Base-by-base conservation (phyloP, 352 stramenopile species). In the Globisporangium megalacanthum region DNA sequence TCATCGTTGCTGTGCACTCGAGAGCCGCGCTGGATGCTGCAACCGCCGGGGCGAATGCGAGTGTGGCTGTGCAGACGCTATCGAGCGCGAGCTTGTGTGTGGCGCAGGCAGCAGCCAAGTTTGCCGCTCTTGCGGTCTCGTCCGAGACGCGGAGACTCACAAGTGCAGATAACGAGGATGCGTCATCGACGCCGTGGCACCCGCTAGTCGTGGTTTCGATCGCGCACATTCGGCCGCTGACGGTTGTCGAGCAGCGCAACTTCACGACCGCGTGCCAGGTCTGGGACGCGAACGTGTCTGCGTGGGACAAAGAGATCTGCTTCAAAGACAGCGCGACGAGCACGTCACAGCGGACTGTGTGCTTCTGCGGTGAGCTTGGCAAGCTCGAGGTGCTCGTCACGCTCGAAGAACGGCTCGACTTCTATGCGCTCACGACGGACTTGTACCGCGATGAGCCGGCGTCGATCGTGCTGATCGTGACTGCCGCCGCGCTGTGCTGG, bases 401-500 rank as follows among this genome's bases (percentile, higher is more conserved):
- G 1, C 36, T 88, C 13, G 70, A 87, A 20, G 82, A 92, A 50
- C 70, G 67, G 4, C 69, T 90, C 19, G 72, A 86, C 47, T 92
- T 86, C 48, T 79, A 83, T 49, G 74, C 73, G 13, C 47, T 83
- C 9, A 61, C 70, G 13, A 66, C 58, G 7, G 69, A 88, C 29
- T 51, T 89, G 50, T 89, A 88, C 17, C 82, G 82, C 3, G 59
- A 90, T 49, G 82, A 92, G 11, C 55, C 65, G 3, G 56, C 74
- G 15, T 90, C 82, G 8, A 65, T 87, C 33, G 58, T 87, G 2
- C 68, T 73, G 0, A 62, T 60, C 14, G 42, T 84, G 8, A 64
- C 74, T 0, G 49, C 84, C 6, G 68, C 64, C 11, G 47, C 82
- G 2, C 36, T 92, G 0, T 33, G 88, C 3, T 67, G 45, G 4